Base-by-base conservation (phyloP, 2,329 filamentous ascomycete species). In the Ophiostoma piceae region DNA sequence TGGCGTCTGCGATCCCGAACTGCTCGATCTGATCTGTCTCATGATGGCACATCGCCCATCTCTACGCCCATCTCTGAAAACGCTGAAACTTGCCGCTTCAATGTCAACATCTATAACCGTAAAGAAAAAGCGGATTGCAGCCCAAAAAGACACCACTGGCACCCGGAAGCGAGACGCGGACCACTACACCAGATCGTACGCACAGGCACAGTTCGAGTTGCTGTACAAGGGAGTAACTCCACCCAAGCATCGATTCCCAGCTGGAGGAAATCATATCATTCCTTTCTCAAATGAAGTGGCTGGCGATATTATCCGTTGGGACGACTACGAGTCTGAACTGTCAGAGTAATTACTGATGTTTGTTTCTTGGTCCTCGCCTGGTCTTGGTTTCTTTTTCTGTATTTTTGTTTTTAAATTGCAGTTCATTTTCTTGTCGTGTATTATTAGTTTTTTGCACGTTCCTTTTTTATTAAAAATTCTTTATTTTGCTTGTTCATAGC, bases 191-290 rank as follows among this genome's bases (percentile, higher is more conserved):
- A 67, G 66, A 29, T 41, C 22, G 14, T 26, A 47, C 12, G 26
- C 67, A 8, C 29, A 51, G 7, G 22, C 11, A 5, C 11, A 60
- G 6, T 16, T 41, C 9, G 32, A 19, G 7, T 1, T 68, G 3
- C n/a, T 71, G 26, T 54, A 32, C 26, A 12, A 2, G 6, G 67
- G 69, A 8, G 7, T 47, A 1, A 62, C 62, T 12, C 2, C 3
- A 8, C 54, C 39, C 51, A 64, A 37, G 8, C 22, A 67, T 37
- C 35, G 79, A 11, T 83, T 64, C 60, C 60, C 60, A 16, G 19
- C 1, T 8, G 7, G 39, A 4, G 32, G 62, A 2, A 22, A 41
- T 1, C 8, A 12, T 19, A 22, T 65, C 19, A 65, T 65, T 9
- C 62, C 62, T 2, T 65, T 39, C 7, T 19, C 22, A 9, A 9